Base-by-base conservation (phyloP, 768 basidiomycete genomes). In the Leccinum ochraceum region DNA sequence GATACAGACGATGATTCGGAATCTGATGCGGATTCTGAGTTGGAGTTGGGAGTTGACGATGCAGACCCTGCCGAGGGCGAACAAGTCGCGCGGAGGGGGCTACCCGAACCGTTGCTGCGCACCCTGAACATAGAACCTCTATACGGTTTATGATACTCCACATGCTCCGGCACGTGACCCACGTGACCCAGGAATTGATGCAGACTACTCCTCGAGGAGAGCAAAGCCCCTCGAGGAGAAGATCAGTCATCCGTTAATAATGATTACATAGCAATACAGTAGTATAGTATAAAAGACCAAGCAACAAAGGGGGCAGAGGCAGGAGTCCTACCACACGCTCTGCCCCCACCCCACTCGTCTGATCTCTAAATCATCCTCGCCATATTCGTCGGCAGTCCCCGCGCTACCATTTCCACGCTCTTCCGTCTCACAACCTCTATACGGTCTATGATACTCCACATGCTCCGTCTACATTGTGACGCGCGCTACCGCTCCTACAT, bases 381-480 rank as follows among this genome's bases (percentile, higher is more conserved):
- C 24, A 24, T 24, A 24, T 24, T 24, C 24, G 24, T 24, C 24
- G 24, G 24, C 24, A 24, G 24, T 24, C 3, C 24, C 24, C 24
- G 24, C 24, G 24, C 24, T 24, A 24, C 24, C 24, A 24, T 24
- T 24, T 24, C 24, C 24, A 24, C 24, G 24, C 24, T 24, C 24
- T 24, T 24, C 24, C 24, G 24, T 24, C 24, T 24, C 24, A 24
- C 24, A 98, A 74, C 97, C 97, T 11, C 78, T 98, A 24, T 98
- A 91, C 70, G 97, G 90, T 32, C 72, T 10, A 32, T 32, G 30
- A 74, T 49, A 66, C 66, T 6, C 69, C 74, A 0, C 69, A 74
- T 32, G 73, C 68, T 1, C 73, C 73, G 17, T 72, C 72, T 24
- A 72, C 69, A 1, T 74, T 74, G 60, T 71, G 84, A 67, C 81